These are phyloP conservation scores for Vishniacozyma victoriae DNA, from an alignment of 768 basidiomycete genomes.

Conservation along the genomic window DNA sequence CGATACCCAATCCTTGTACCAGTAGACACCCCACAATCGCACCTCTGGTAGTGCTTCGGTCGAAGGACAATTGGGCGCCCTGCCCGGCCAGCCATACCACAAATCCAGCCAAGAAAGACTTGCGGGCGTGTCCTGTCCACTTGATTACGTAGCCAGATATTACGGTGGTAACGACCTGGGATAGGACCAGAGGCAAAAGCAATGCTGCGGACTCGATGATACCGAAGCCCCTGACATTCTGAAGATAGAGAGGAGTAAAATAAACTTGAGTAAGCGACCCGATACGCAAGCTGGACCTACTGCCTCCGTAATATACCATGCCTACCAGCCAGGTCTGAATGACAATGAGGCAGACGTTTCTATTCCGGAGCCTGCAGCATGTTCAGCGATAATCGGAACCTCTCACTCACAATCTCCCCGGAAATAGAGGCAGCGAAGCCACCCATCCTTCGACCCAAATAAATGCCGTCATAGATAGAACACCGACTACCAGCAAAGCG, in stretches of 20 bases:
- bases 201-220: slow-evolving; percentile 25
- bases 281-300: slow-evolving; percentile 2
- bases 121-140: slow-evolving; percentile 17
- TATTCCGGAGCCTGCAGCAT: slow-evolving; percentile 12
- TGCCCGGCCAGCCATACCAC: slow-evolving; percentile 29
- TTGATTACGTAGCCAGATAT: slow-evolving; percentile 28
- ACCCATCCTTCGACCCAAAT: slow-evolving; percentile 11
- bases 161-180: slow-evolving; percentile 19
- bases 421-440: slow-evolving; percentile 25
- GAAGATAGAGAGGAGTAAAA: slow-evolving; percentile 27
- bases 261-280: slow-evolving; percentile 8
- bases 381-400: background rate
- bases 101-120: slow-evolving; percentile 30
- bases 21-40: slow-evolving; percentile 27
- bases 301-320: slow-evolving; percentile 30
- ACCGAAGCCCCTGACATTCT: slow-evolving; percentile 25
- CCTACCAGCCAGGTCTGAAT: slow-evolving; percentile 36
- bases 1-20: slow-evolving; percentile 36
- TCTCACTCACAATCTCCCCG: slow-evolving; percentile 16
- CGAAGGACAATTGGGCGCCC: slow-evolving; percentile 25
- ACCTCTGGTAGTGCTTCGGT: slow-evolving; percentile 6
- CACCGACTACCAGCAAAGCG: slow-evolving; percentile 20
- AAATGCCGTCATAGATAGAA: slow-evolving; percentile 13
- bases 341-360: slow-evolving; percentile 23
- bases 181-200: slow-evolving; percentile 30